Conservation (phyloP, 108 stramenopile genomes). For the Stephanodiscus triporus region DNA sequence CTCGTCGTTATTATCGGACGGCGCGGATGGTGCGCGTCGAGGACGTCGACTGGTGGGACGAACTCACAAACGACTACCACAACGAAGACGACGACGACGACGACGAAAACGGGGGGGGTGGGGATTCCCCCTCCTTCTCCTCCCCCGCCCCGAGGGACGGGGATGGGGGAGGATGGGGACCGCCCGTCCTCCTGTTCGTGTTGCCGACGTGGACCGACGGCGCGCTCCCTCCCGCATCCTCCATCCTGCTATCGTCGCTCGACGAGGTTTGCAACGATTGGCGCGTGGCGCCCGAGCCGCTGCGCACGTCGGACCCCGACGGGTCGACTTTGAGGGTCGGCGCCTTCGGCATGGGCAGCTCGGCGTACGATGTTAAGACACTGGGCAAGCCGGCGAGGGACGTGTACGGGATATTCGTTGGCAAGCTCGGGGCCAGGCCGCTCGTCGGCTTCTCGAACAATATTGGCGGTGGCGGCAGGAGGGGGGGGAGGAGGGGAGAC, state of each 20-base stretch:
- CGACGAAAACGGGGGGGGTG: background rate
- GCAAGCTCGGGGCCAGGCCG: constrained; percentile 66
- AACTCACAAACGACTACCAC: constrained; percentile 78
- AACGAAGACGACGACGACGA: constrained; percentile 35
- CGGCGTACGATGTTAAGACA: constrained; percentile 73
- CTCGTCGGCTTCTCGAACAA: too few relatives aligned
- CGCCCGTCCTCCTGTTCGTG: constrained; percentile 62
- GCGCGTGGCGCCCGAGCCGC: constrained; percentile 78
- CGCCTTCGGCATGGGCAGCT: constrained; percentile 84
- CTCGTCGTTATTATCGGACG: background rate
- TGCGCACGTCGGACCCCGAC: constrained; percentile 44
- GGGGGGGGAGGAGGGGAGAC: constrained; percentile 16
- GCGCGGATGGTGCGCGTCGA: constrained; percentile 48
- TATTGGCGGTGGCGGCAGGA: too few relatives aligned
- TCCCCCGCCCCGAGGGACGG: too few relatives aligned
- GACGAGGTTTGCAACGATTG: constrained; percentile 79
- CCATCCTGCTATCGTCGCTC: constrained; percentile 53
- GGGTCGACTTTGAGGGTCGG: constrained; percentile 13
- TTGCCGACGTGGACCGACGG: constrained; percentile 84
- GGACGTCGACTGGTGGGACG: constrained; percentile 92
- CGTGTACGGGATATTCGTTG: constrained; percentile 54
- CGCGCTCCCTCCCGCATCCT: constrained; percentile 61
- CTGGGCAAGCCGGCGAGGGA: constrained; percentile 84
- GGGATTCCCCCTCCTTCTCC: background rate
- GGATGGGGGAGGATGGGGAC: too few relatives aligned